A percentile compares a stretch with the other conserved stretches of the same genome.
Conservation (phyloP, 2,329 filamentous ascomycete genomes). For the Venturiaceae sp. region DNA sequence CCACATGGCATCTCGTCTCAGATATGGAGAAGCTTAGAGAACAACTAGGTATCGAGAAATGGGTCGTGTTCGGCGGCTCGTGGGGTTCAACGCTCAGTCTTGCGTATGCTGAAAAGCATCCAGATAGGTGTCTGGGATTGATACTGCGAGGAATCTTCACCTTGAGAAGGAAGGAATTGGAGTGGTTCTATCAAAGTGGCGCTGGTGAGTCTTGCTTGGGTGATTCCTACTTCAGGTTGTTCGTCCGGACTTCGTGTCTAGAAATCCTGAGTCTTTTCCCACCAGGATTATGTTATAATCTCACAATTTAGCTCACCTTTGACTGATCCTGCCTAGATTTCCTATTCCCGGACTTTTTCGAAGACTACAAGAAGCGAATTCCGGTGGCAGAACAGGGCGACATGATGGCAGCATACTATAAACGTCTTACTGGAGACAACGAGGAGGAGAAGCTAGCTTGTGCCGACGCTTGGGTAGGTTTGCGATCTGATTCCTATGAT, state of each 20-base stretch:
- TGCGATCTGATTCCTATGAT: slow-evolving; percentile 16
- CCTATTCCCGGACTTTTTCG: not conserved
- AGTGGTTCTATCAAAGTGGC: slow-evolving; percentile 22
- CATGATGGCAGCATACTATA: slow-evolving; percentile 28
- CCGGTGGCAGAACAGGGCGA: slow-evolving; percentile 17
- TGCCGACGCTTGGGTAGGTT: slow-evolving; percentile 26
- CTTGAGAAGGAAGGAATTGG: slow-evolving; percentile 24
- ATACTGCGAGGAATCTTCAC: slow-evolving; percentile 35
- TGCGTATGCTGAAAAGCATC: slow-evolving; percentile 33
- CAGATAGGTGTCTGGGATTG: slow-evolving; percentile 26
- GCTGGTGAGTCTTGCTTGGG: slow-evolving; percentile 13
- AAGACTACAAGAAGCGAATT: not conserved
- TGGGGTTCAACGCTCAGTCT: slow-evolving; percentile 38
- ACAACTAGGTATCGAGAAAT: slow-evolving; percentile 32
- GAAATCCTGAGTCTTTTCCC: too few species aligned
- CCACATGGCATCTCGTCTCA: slow-evolving; percentile 32
- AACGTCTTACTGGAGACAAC: slow-evolving; percentile 26
- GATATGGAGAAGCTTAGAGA: slow-evolving; percentile 35
- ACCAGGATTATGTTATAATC: too few species aligned
- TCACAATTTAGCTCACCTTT: too few species aligned
- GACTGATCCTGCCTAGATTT: too few species aligned
- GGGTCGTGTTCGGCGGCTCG: slow-evolving; percentile 39
- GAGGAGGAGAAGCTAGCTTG: slow-evolving; percentile 18
- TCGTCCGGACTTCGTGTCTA: too few species aligned
- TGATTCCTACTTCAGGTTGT: not conserved